A percentile compares a stretch with the other conserved stretches of the same genome.
These are phyloP conservation scores for Ogataea hybrid DNA, from an alignment of 1,139 yeast genomes.

Conservation along the genomic window DNA sequence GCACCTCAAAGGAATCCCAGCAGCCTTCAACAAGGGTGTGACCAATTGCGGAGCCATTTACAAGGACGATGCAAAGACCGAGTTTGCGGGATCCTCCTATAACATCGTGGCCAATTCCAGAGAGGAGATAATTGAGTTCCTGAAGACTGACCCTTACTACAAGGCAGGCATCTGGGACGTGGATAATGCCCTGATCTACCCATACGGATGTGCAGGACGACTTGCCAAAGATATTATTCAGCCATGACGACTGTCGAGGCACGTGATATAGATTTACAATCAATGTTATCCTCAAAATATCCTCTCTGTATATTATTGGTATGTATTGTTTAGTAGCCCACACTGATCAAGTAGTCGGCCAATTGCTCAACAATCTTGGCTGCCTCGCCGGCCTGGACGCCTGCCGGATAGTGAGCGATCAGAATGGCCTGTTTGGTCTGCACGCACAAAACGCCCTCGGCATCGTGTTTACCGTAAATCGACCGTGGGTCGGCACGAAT, in stretches of 20 bases:
- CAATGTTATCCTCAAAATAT: neutral
- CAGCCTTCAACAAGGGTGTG: conserved; percentile 51
- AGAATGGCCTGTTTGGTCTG: conserved; percentile 92
- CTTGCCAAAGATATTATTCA: conserved; percentile 30
- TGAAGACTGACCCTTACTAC: conserved; percentile 63
- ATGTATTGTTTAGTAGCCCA: conserved; percentile 55
- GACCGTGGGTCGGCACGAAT: conserved; percentile 91
- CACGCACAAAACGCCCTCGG: conserved; percentile 85
- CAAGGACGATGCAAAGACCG: conserved; percentile 40
- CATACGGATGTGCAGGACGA: conserved; percentile 49
- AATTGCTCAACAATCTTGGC: conserved; percentile 90
- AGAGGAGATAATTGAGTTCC: conserved; percentile 61
- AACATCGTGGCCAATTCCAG: conserved; percentile 61
- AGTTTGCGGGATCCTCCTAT: conserved; percentile 68
- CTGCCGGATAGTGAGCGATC: conserved; percentile 92
- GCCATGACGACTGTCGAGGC: conserved; percentile 1
- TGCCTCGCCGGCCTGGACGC: conserved; percentile 93
- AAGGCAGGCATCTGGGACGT: conserved; percentile 76
- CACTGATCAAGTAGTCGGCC: conserved; percentile 90
- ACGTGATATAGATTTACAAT: no score
- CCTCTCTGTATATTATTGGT: neutral
- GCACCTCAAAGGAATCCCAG: conserved; percentile 58
- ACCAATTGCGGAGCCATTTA: conserved; percentile 67
- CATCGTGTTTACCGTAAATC: conserved; percentile 87
- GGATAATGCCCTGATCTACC: conserved; percentile 58